These are phyloP conservation scores for Trichoderma koningii DNA, from an alignment of 2,329 filamentous ascomycete species.

Conservation along the genomic window DNA sequence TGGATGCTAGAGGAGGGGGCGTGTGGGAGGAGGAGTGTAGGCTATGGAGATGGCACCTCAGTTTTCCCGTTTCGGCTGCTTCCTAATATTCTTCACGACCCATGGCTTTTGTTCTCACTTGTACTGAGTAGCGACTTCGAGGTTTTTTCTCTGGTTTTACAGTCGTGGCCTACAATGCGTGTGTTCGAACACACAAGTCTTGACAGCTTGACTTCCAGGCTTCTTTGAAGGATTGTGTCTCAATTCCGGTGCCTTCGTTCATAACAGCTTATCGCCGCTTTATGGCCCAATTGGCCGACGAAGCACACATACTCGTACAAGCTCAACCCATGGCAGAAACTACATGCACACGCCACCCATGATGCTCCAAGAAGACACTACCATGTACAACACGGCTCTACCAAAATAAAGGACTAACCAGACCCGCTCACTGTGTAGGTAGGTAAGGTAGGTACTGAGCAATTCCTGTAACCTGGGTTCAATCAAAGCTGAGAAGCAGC, in stretches of 20 bases:
- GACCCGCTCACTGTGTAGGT: too few relatives aligned
- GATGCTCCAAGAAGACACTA: constrained; percentile 7
- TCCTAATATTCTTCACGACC: background rate
- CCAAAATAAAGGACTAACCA: too few relatives aligned
- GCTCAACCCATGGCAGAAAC: constrained; percentile 3
- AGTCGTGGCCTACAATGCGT: background rate
- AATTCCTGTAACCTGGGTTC: too few relatives aligned
- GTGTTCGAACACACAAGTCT: background rate
- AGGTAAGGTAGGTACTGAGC: too few relatives aligned
- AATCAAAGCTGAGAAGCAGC: background rate
- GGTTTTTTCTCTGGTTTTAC: background rate
- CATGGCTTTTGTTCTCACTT: too few relatives aligned
- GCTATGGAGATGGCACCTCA: background rate
- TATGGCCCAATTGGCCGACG: constrained; percentile 2
- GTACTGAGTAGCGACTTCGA: background rate
- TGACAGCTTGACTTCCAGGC: background rate
- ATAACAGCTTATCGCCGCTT: background rate
- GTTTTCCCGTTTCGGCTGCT: constrained; percentile 22
- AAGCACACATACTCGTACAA: background rate
- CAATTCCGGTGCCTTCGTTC: background rate
- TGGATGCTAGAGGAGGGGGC: constrained; percentile 17
- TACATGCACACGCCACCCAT: constrained; percentile 13
- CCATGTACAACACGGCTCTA: constrained; percentile 2
- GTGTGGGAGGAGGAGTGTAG: constrained; percentile 6
- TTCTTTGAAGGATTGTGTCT: background rate